phyloP scores from a whole-genome alignment of 2,329 filamentous ascomycete genomes.

The Cercospora sojina region DNA sequence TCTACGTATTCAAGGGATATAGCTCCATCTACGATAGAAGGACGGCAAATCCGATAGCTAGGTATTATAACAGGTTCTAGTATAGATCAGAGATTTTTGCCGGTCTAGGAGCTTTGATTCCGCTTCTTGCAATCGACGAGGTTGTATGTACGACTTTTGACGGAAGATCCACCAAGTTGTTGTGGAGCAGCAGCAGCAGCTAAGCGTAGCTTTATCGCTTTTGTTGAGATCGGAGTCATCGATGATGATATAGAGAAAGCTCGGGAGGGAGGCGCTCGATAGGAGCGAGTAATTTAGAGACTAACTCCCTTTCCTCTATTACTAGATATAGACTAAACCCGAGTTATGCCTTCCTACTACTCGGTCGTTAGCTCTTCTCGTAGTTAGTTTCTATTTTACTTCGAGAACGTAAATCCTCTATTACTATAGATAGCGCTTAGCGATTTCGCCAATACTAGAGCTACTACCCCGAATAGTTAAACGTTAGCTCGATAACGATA shows the following conservation, averaged over 20 bases:
- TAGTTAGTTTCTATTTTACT: too few species aligned
- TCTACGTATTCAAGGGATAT: neutral
- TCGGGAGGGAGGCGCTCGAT: neutral
- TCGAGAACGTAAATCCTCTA: too few species aligned
- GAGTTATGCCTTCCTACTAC: too few species aligned
- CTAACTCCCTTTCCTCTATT: too few species aligned
- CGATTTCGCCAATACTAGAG: too few species aligned
- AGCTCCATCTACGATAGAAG: neutral
- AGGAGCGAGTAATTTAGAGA: neutral
- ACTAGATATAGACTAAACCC: too few species aligned
- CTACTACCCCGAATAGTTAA: too few species aligned
- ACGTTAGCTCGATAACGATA: too few species aligned
- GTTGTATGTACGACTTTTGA: neutral
- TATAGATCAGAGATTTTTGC: neutral
- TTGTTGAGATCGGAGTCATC: neutral
- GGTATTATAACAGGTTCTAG: neutral
- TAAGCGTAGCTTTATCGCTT: neutral
- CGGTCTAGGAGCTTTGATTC: neutral
- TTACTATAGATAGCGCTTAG: too few species aligned
- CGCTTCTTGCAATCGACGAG: neutral
- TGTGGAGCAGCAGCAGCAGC: neutral
- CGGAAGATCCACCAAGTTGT: neutral
- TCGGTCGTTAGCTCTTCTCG: too few species aligned
- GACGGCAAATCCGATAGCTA: neutral
- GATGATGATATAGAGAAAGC: neutral